Evolutionary conservation across 106 monocot species (phyloP).

Genomic region (Platanthera guangdongensis): DNA sequence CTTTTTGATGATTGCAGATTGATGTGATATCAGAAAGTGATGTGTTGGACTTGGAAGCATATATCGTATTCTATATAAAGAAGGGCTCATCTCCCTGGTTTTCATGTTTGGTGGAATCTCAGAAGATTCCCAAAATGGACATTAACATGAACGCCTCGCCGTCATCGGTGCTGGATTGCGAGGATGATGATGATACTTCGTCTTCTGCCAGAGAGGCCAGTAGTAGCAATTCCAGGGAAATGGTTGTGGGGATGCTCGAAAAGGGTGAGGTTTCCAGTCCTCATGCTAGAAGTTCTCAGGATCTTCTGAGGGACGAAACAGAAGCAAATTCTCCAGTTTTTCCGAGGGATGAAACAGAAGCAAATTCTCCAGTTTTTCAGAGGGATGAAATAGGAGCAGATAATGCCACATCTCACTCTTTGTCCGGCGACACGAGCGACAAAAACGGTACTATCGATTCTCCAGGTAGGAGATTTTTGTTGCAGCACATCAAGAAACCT

Average conservation of each 20-base stretch:
- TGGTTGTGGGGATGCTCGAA: not conserved
- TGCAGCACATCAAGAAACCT: not conserved
- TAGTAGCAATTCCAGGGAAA: slow-evolving; percentile 10
- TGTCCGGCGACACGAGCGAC: not conserved
- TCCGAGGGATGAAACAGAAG: not conserved
- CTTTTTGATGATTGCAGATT: slow-evolving; percentile 12
- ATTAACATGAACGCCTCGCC: slow-evolving; percentile 13
- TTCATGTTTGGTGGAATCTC: slow-evolving; percentile 22
- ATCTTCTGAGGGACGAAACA: not conserved
- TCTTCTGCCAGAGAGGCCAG: slow-evolving; percentile 15
- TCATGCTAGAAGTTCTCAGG: not conserved
- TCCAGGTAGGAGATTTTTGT: not conserved
- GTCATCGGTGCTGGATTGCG: slow-evolving; percentile 27
- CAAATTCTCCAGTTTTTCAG: not conserved
- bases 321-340: not conserved
- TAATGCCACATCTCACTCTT: not conserved
- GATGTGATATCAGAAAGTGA: slow-evolving; percentile 7
- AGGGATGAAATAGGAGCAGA: not conserved
- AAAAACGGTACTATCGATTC: not conserved
- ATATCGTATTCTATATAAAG: slow-evolving; percentile 55
- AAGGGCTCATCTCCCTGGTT: slow-evolving; percentile 46
- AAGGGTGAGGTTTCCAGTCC: slow-evolving; percentile 9
- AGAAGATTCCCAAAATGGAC: not conserved
- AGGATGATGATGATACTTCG: not conserved
- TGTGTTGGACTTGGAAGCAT: slow-evolving; percentile 25